Evolutionary conservation across 1,139 yeast genomes (phyloP).

Genomic region (Lodderomyces theae): DNA sequence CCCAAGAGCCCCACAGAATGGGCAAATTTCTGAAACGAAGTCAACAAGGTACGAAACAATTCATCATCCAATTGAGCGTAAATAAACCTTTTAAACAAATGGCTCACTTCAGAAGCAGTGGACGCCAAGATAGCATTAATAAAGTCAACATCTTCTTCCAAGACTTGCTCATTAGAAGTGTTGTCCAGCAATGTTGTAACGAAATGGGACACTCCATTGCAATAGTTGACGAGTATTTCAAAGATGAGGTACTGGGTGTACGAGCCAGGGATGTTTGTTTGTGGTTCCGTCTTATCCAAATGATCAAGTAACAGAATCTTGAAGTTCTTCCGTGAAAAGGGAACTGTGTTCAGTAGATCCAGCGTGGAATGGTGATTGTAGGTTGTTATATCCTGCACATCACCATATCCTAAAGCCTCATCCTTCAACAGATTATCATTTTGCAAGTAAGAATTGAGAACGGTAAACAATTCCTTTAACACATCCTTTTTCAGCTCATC

Average conservation of each 20-base stretch:
- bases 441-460: conserved; percentile 32
- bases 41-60: conserved; percentile 56
- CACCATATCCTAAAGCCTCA: conserved; percentile 26
- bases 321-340: conserved; percentile 29
- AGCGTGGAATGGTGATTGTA: not conserved
- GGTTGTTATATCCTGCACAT: conserved; percentile 16
- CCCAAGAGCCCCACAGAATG: conserved; percentile 81
- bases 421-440: conserved; percentile 35
- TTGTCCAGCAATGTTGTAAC: conserved; percentile 35
- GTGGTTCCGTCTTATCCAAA: conserved; percentile 73
- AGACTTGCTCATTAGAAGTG: conserved; percentile 19
- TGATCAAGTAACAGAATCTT: conserved; percentile 66
- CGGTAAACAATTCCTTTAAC: conserved; percentile 54
- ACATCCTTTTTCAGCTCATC: conserved; percentile 58
- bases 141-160: conserved; percentile 39
- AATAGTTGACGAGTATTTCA: conserved; percentile 49
- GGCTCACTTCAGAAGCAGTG: conserved; percentile 46
- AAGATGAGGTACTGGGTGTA: conserved; percentile 63
- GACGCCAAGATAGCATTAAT: conserved; percentile 39
- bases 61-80: conserved; percentile 69
- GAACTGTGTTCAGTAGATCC: conserved; percentile 7
- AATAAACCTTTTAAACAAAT: conserved; percentile 51
- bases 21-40: conserved; percentile 75
- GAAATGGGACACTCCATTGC: conserved; percentile 67
- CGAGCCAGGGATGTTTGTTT: conserved; percentile 56